Evolutionary conservation across 2,329 filamentous ascomycete species (phyloP), one percentile per base, ranked within the genome.

Genomic region (Pochonia chlamydosporia): DNA sequence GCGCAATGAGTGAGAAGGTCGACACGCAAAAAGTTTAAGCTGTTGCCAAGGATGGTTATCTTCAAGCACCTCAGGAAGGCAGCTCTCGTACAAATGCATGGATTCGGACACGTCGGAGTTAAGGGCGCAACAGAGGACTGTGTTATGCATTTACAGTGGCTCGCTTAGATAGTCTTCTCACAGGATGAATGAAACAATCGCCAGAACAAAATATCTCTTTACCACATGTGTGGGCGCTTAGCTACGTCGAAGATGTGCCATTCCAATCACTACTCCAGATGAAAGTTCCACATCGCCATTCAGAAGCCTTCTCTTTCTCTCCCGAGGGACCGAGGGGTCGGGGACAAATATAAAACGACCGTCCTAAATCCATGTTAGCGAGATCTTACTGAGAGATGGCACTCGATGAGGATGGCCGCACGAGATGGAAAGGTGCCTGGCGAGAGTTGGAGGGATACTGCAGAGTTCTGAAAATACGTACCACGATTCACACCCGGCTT

Each of bases 251-350:
- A 4, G 50, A 51, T 6, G 54, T 54, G 23, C 57, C 52, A 47
- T 63, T 76, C 78, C 78, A 81, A 52, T 81, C 78, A 45, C 77
- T 80, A 51, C 75, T 79, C 82, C 79, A 82, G 26, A 84, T 89
- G 57, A 96, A 96, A 0, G 89, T 96, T 3, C 78, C 73, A 64
- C 92, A 97, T 37, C 89, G 81, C 89, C 91, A 96, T 61, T 93
- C 77, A 0, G 89, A 90, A 2, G 84, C 85, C 50, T 74, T 85
- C 65, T 95, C 91, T 63, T 93, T 93, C 56, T 85, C 80, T 0
- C 90, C 93, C 21, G 84, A 87, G 1, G 90, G 90, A 0, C 90
- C 92, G 2, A 97, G 69, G 4, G 93, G 93, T 35, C 85, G 78
- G 13, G 74, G 62, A 52, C 81, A 85, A 48, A 82, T 78, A 62